These are phyloP conservation scores for Scleroderma citrinum DNA, from an alignment of 768 basidiomycete genomes.

Conservation along the genomic window DNA sequence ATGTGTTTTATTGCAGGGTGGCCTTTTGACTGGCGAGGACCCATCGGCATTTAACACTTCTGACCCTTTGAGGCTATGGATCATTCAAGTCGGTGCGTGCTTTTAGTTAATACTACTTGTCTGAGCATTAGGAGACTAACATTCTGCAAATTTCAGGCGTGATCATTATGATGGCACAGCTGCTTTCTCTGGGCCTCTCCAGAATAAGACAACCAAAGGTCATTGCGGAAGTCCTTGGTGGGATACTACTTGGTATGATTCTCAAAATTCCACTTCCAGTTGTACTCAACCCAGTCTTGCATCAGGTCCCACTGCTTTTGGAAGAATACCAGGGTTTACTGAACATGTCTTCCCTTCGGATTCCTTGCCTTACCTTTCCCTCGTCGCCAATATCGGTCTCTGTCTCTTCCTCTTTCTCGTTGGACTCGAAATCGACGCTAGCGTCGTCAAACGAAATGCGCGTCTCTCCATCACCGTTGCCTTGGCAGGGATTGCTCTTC, in stretches of 20 bases:
- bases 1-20: constrained; percentile 45
- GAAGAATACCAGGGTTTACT: constrained; percentile 87
- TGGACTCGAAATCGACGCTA: constrained; percentile 83
- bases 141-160: constrained; percentile 42
- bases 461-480: constrained; percentile 65
- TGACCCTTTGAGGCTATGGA: constrained; percentile 75
- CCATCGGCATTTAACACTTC: constrained; percentile 56
- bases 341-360: constrained; percentile 72
- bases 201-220: constrained; percentile 82
- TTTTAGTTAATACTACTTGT: neutral
- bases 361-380: constrained; percentile 72
- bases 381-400: constrained; percentile 85
- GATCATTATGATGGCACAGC: constrained; percentile 74
- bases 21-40: constrained; percentile 68
- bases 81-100: constrained; percentile 66
- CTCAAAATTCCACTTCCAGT: neutral
- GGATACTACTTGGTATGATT: constrained; percentile 69
- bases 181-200: constrained; percentile 66
- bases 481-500: constrained; percentile 77
- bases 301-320: constrained; percentile 49
- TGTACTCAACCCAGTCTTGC: neutral
- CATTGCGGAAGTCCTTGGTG: constrained; percentile 80
- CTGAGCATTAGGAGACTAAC: neutral
- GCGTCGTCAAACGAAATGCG: constrained; percentile 73
- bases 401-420: constrained; percentile 89